Conservation (phyloP, 495 filamentous ascomycete genomes). For the Paragyromitra xinjiangensis region DNA sequence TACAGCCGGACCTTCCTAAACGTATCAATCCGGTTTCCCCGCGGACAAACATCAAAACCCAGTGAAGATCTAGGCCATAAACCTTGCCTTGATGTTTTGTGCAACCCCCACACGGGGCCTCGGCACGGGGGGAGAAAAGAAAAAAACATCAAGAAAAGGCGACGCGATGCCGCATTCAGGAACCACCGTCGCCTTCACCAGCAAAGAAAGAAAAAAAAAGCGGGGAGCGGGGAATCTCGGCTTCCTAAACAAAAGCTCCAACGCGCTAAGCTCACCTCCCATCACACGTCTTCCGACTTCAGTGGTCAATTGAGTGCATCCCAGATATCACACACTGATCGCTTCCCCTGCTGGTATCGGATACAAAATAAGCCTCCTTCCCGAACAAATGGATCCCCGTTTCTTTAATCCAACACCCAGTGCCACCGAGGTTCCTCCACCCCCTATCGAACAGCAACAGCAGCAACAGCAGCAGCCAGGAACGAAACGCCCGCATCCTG, state of each 20-base stretch:
- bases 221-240: constrained; percentile 52
- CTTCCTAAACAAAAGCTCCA: constrained; percentile 11
- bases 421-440: constrained; percentile 27
- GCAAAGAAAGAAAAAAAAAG: constrained; percentile 23
- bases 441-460: constrained; percentile 33
- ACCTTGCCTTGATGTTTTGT: constrained; percentile 3
- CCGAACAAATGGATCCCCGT: constrained; percentile 39
- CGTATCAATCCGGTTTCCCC: background rate
- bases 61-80: background rate
- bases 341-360: constrained; percentile 35
- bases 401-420: constrained; percentile 43
- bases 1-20: background rate
- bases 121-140: constrained; percentile 16
- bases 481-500: constrained; percentile 46
- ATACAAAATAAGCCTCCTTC: constrained; percentile 27
- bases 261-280: constrained; percentile 44
- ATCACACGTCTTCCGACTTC: constrained; percentile 44
- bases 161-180: constrained; percentile 51
- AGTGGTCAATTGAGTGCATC: constrained; percentile 46
- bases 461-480: constrained; percentile 19
- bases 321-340: constrained; percentile 27
- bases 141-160: constrained; percentile 11
- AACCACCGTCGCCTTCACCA: constrained; percentile 24
- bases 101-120: constrained; percentile 28
- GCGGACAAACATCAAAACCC: background rate